Evolutionary conservation across 2,329 filamentous ascomycete species (phyloP), one percentile per base, ranked within the genome.

Genomic region (Fusarium kyushuense): DNA sequence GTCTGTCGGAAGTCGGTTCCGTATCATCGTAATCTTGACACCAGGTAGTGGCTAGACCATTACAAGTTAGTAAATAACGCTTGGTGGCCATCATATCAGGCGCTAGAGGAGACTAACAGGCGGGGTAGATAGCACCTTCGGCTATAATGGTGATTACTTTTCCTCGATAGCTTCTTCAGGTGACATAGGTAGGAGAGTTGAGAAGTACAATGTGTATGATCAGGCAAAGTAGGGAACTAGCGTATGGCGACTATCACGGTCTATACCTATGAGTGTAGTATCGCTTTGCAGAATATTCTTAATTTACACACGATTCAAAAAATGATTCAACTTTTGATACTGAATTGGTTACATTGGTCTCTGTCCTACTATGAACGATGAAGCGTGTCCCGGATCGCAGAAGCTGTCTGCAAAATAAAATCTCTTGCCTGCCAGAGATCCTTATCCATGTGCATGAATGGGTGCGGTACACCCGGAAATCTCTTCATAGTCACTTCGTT

Each of bases 391-490:
- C 76, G 72, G 52, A 79, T 74, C 29, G 75, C 76, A 51, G 69
- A 73, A 13, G 76, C 76, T 16, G 73, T 79, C 54, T 60, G 65
- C 21, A 76, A 68, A 43, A 79, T 79, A 41, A 78, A 79, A 21
- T 78, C 73, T 9, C 72, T 70, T 6, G 75, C 78, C 69, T 79
- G 78, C 77, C 75, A 77, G 33, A 79, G 67, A 57, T 76, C 70
- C 63, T 75, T 76, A 47, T 79, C 81, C 82, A 84, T 83, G 68
- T 84, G 81, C 81, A 83, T 82, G 67, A 84, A 85, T 1, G 80
- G 81, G 63, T 85, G 83, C 12, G 83, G 83, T 32, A 83, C 80
- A 1, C 83, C 83, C 2, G 74, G 66, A 63, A 84, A 85, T n/a
- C 83, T 73, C 70, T 80, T 81, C 60, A 82, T 63, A 2, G 79